phyloP scores from a whole-genome alignment of 306 rosid genomes.

The Vigna reflexopilosa region DNA sequence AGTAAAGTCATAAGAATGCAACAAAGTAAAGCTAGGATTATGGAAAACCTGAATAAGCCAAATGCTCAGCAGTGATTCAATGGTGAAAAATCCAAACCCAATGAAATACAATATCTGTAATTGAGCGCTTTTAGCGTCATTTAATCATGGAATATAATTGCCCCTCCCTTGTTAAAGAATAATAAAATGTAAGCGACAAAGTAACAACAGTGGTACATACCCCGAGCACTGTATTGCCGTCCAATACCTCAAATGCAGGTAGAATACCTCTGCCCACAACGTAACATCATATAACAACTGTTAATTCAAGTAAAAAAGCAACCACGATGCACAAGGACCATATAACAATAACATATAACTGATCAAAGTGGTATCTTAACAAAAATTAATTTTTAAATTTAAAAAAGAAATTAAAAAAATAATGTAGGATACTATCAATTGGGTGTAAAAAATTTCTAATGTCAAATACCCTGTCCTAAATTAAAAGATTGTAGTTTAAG shows the following conservation, averaged over 20 bases:
- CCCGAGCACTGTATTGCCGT: slow-evolving; percentile 57
- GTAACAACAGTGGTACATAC: slow-evolving; percentile 55
- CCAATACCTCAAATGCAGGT: slow-evolving; percentile 71
- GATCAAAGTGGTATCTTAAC: neutral
- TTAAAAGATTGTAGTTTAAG: slow-evolving; percentile 15
- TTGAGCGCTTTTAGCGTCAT: slow-evolving; percentile 33
- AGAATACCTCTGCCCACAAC: slow-evolving; percentile 75
- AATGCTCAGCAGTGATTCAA: slow-evolving; percentile 76
- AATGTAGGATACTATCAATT: too few species aligned
- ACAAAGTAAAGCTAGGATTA: neutral
- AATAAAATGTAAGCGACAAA: slow-evolving; percentile 19
- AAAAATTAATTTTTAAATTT: too few species aligned
- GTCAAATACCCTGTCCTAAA: too few species aligned
- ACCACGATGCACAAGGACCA: neutral
- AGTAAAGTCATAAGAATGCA: slow-evolving; percentile 19
- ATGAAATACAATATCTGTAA: slow-evolving; percentile 78
- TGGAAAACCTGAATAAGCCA: slow-evolving; percentile 89
- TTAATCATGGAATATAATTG: neutral
- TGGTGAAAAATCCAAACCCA: slow-evolving; percentile 70
- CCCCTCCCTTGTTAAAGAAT: neutral
- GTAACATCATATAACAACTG: slow-evolving; percentile 46
- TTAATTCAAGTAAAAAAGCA: slow-evolving; percentile 42
- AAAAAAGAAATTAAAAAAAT: too few species aligned
- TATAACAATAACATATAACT: neutral
- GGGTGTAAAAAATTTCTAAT: too few species aligned